Evolutionary conservation across 257 asterid genomes (phyloP).

Genomic region (Solanum pinnatisectum): DNA sequence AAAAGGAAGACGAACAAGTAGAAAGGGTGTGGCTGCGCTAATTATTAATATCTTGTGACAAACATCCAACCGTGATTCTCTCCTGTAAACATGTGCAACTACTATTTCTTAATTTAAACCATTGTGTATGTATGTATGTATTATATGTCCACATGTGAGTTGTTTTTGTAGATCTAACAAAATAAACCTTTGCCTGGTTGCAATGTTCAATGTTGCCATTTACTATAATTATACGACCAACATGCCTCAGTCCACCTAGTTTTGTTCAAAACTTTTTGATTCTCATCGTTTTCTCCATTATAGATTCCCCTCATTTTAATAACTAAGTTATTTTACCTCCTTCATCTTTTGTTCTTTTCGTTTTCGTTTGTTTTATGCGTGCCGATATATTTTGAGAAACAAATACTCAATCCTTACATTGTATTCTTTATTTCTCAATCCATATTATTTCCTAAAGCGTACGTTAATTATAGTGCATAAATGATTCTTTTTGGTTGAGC

Average conservation of each 20-base stretch:
- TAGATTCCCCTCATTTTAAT: not conserved
- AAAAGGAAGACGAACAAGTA: not conserved
- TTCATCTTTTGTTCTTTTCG: not conserved
- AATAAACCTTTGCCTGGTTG: not conserved
- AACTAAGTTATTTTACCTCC: not conserved
- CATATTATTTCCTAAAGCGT: not conserved
- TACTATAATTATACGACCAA: slow-evolving; percentile 36
- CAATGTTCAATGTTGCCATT: not conserved
- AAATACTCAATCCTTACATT: not conserved
- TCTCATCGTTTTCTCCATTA: not conserved
- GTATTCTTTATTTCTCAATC: not conserved
- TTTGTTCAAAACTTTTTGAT: slow-evolving; percentile 5
- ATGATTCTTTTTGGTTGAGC: not conserved
- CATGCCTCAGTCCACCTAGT: slow-evolving; percentile 27
- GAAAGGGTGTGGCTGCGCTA: not conserved
- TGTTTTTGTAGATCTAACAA: slow-evolving; percentile 14
- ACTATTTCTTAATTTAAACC: not conserved
- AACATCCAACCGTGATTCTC: slow-evolving; percentile 77
- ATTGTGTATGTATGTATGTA: not conserved
- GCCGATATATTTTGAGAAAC: not conserved
- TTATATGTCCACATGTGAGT: not conserved
- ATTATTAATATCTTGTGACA: slow-evolving; percentile 25
- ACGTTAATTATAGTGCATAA: not conserved
- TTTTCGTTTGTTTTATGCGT: not conserved
- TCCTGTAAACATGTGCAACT: slow-evolving; percentile 44